Evolutionary conservation across 257 asterid genomes (phyloP).

Genomic region (Petunia axillaris): DNA sequence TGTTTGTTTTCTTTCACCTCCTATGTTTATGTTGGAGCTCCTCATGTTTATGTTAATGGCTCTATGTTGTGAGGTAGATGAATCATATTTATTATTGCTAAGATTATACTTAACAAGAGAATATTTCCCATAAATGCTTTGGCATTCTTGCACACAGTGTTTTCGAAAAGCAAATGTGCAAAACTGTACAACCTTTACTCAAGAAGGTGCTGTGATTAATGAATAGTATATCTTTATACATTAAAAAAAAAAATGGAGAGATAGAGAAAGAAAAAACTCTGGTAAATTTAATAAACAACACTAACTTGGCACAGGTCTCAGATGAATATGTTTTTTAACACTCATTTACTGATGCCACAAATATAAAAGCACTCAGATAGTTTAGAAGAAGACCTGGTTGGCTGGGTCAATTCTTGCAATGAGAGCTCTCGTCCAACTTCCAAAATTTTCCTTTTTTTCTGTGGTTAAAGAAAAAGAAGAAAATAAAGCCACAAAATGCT

Average conservation of each 20-base stretch:
- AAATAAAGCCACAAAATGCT: neutral
- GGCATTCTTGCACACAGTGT: slow-evolving; percentile 18
- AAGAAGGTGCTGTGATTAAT: slow-evolving; percentile 16
- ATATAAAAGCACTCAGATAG: slow-evolving; percentile 1
- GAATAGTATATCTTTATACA: slow-evolving; percentile 3
- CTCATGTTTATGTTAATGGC: neutral
- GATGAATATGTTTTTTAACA: neutral
- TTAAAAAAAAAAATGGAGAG: neutral
- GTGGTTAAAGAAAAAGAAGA: neutral
- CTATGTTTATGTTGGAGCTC: neutral
- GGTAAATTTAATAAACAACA: neutral
- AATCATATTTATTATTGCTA: neutral
- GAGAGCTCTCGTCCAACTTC: neutral
- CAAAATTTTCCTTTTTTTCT: neutral
- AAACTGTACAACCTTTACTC: neutral
- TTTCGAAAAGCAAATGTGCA: slow-evolving; percentile 11
- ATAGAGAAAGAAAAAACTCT: neutral
- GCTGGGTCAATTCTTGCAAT: slow-evolving; percentile 14
- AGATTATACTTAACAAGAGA: slow-evolving; percentile 1
- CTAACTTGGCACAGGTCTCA: slow-evolving; percentile 16
- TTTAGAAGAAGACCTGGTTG: slow-evolving; percentile 13
- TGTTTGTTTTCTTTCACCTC: slow-evolving; percentile 30
- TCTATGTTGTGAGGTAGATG: slow-evolving; percentile 1
- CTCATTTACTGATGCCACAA: neutral
- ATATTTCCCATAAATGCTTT: neutral